These are phyloP conservation scores for Pseudogymnoascus sp. DNA, from an alignment of 2,329 filamentous ascomycete genomes.

Conservation along the genomic window DNA sequence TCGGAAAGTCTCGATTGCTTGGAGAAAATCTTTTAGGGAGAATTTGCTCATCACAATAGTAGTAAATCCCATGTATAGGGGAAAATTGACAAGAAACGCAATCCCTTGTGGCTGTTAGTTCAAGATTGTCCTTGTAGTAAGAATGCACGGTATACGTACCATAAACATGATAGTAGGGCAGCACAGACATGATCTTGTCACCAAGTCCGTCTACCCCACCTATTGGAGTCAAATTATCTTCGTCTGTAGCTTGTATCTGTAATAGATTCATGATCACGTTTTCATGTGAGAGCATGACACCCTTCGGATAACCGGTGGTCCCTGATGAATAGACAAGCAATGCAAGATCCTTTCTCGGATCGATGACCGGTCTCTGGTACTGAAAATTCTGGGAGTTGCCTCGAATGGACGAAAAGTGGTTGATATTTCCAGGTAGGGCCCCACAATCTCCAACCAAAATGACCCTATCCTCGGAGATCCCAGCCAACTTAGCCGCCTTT, in stretches of 20 bases:
- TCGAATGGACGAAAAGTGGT: constrained; percentile 59
- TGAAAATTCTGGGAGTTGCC: constrained; percentile 55
- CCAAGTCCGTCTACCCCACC: constrained; percentile 26
- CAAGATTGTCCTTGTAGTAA: background rate
- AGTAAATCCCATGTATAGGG: constrained; percentile 54
- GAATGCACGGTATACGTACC: background rate
- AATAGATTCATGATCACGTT: constrained; percentile 18
- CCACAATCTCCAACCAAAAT: constrained; percentile 62
- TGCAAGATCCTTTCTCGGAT: constrained; percentile 42
- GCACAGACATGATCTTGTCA: constrained; percentile 64
- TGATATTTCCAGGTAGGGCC: constrained; percentile 37
- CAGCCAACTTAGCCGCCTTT: constrained; percentile 57
- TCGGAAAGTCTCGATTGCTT: constrained; percentile 62
- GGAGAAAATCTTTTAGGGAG: constrained; percentile 67
- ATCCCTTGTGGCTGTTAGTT: constrained; percentile 31
- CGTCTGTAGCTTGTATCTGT: constrained; percentile 46
- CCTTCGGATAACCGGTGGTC: constrained; percentile 77
- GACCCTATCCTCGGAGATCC: constrained; percentile 60
- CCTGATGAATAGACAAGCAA: constrained; percentile 74
- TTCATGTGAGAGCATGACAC: constrained; percentile 51
- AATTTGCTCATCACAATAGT: constrained; percentile 68
- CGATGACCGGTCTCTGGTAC: constrained; percentile 49
- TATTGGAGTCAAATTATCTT: constrained; percentile 30
- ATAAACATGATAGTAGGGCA: constrained; percentile 78
- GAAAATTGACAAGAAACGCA: constrained; percentile 58